These are phyloP conservation scores for Ascochyta koolunga DNA, from an alignment of 2,329 filamentous ascomycete genomes.

Conservation along the genomic window DNA sequence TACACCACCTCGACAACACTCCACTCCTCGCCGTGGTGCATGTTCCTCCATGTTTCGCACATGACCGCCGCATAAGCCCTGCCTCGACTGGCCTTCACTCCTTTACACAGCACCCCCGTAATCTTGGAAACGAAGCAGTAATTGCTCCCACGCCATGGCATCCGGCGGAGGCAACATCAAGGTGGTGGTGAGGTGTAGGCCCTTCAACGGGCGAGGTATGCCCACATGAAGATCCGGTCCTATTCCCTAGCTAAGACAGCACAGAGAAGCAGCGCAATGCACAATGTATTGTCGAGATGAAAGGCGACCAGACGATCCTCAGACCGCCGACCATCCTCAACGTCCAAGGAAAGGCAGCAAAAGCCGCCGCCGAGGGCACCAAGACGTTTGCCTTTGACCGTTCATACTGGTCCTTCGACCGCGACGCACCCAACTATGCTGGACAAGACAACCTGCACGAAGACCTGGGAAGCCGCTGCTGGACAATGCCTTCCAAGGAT, in stretches of 20 bases:
- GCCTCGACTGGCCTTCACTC: slow-evolving; percentile 22
- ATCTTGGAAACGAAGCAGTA: slow-evolving; percentile 6
- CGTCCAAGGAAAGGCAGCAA: slow-evolving; percentile 68
- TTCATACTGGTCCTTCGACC: slow-evolving; percentile 98
- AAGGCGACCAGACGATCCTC: slow-evolving; percentile 87
- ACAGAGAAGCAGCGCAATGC: slow-evolving; percentile 86
- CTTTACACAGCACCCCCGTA: slow-evolving; percentile 15
- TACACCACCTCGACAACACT: slow-evolving; percentile 1
- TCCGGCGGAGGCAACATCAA: slow-evolving; percentile 95
- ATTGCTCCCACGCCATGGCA: slow-evolving; percentile 58
- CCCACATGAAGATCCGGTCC: not conserved
- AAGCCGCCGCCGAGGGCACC: slow-evolving; percentile 66
- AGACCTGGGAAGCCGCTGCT: slow-evolving; percentile 85
- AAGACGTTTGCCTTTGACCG: slow-evolving; percentile 96
- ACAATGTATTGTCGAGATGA: slow-evolving; percentile 98
- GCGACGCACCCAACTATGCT: slow-evolving; percentile 79
- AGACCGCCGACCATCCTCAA: slow-evolving; percentile 68
- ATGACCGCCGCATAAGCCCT: slow-evolving; percentile 24
- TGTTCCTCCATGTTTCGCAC: slow-evolving; percentile 31
- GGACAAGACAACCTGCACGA: slow-evolving; percentile 88
- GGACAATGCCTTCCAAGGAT: slow-evolving; percentile 97
- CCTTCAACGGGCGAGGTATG: slow-evolving; percentile 92
- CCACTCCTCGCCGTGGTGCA: slow-evolving; percentile 31
- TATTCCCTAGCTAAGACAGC: slow-evolving; percentile 23
- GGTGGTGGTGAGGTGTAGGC: slow-evolving; percentile 95